Evolutionary conservation across 163 green algal species (phyloP).

Genomic region (Scenedesmus sp.): DNA sequence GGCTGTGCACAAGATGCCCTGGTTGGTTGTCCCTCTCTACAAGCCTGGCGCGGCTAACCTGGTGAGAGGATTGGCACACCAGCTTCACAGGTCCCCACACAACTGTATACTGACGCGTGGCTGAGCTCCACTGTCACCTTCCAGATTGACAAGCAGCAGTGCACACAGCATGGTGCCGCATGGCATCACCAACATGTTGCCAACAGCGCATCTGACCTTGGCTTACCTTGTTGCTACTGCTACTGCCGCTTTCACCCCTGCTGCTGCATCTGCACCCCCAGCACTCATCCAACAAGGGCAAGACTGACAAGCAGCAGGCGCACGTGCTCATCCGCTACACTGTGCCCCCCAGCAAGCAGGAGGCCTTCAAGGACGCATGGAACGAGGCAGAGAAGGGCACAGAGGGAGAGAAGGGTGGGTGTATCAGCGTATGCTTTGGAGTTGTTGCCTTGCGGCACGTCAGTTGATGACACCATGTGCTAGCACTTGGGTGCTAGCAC

Average conservation of each 20-base stretch:
- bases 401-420: slow-evolving; percentile 32
- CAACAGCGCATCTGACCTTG: too few relatives aligned
- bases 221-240: too few relatives aligned
- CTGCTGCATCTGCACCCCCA: slow-evolving; percentile 1
- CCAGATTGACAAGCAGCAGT: too few relatives aligned
- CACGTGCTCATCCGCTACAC: slow-evolving; percentile 40
- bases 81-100: too few relatives aligned
- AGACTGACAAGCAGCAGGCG: slow-evolving; percentile 27
- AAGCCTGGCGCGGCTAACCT: neutral
- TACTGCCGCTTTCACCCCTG: neutral
- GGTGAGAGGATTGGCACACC: too few relatives aligned
- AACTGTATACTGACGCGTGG: too few relatives aligned
- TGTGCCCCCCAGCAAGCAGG: slow-evolving; percentile 16
- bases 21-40: neutral
- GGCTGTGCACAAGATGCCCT: neutral
- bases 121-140: too few relatives aligned
- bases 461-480: too few relatives aligned
- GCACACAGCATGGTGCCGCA: too few relatives aligned
- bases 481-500: too few relatives aligned
- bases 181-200: too few relatives aligned
- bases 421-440: neutral
- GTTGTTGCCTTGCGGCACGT: too few relatives aligned
- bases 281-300: slow-evolving; percentile 14
- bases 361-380: slow-evolving; percentile 39
- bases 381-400: slow-evolving; percentile 18